Evolutionary conservation across 495 filamentous ascomycete species (phyloP).

Genomic region (Penicillium salamii): DNA sequence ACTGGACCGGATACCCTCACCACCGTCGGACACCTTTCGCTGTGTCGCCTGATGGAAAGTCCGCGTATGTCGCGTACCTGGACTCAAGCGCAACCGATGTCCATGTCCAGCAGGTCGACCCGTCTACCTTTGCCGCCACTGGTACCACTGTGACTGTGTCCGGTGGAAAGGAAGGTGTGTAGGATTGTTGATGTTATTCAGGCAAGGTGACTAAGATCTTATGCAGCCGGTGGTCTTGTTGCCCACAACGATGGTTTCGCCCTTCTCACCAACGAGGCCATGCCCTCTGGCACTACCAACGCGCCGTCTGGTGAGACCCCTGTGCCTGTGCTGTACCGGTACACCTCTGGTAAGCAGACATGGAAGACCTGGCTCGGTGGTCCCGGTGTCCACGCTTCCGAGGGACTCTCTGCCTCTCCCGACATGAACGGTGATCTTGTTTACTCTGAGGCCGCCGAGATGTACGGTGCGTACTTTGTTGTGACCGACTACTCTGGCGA

Average conservation of each 20-base stretch:
- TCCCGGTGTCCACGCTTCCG: conserved; percentile 41
- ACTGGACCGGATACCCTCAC: conserved; percentile 54
- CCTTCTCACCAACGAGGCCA: conserved; percentile 47
- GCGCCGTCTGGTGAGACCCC: conserved; percentile 43
- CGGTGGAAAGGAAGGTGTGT: conserved; percentile 44
- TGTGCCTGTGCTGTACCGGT: conserved; percentile 47
- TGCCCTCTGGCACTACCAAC: conserved; percentile 44
- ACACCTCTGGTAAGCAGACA: conserved; percentile 42
- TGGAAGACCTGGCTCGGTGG: conserved; percentile 53
- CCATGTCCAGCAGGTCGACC: conserved; percentile 47
- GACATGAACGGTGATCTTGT: conserved; percentile 57
- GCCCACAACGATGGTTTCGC: conserved; percentile 57
- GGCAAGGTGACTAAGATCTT: not conserved
- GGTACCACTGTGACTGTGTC: conserved; percentile 40
- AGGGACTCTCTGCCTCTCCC: conserved; percentile 42
- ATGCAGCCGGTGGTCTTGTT: conserved; percentile 48
- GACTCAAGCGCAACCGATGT: conserved; percentile 46
- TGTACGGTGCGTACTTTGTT: conserved; percentile 56
- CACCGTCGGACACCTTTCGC: conserved; percentile 54
- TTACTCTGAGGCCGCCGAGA: conserved; percentile 45
- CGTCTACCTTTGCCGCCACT: conserved; percentile 42
- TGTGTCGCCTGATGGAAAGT: conserved; percentile 48
- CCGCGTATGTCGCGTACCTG: conserved; percentile 52
- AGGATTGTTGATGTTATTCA: not conserved
- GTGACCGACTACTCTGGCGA: conserved; percentile 50